phyloP scores from a whole-genome alignment of 2,329 filamentous ascomycete genomes.

The Talaromyces sp. region DNA sequence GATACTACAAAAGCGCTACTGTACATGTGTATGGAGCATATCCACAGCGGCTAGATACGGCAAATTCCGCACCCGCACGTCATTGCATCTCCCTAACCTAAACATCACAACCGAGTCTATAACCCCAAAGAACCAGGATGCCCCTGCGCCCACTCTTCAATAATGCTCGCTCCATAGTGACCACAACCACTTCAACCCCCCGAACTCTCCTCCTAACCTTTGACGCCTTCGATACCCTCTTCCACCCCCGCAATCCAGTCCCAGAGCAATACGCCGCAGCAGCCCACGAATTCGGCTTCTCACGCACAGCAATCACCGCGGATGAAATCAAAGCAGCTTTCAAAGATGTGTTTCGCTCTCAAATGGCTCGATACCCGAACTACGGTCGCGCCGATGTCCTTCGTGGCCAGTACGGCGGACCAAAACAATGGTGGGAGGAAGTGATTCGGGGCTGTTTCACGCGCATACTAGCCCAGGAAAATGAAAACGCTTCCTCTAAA shows the following conservation, averaged over 20 bases:
- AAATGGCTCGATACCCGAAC: constrained; percentile 41
- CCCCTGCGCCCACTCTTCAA: background rate
- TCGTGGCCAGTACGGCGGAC: constrained; percentile 39
- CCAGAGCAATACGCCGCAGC: constrained; percentile 44
- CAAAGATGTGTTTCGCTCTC: constrained; percentile 38
- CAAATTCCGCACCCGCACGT: no score
- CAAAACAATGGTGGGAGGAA: constrained; percentile 49
- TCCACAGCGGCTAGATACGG: no score
- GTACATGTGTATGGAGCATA: no score
- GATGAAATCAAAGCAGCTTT: constrained; percentile 38
- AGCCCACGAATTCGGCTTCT: constrained; percentile 41
- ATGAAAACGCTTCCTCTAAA: background rate
- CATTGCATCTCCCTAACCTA: no score
- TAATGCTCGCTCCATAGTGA: background rate
- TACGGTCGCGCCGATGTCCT: constrained; percentile 46
- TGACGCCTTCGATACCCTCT: constrained; percentile 51
- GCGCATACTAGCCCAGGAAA: constrained; percentile 18
- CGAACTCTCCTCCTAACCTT: constrained; percentile 46
- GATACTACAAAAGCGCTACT: no score
- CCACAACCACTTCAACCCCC: background rate
- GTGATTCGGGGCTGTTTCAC: constrained; percentile 44
- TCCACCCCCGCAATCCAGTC: constrained; percentile 44
- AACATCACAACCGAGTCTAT: no score
- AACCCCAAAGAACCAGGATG: no score
- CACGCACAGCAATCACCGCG: constrained; percentile 28